Conservation (phyloP, 73 alveolate genomes). For the Tetrahymena elliotti region DNA sequence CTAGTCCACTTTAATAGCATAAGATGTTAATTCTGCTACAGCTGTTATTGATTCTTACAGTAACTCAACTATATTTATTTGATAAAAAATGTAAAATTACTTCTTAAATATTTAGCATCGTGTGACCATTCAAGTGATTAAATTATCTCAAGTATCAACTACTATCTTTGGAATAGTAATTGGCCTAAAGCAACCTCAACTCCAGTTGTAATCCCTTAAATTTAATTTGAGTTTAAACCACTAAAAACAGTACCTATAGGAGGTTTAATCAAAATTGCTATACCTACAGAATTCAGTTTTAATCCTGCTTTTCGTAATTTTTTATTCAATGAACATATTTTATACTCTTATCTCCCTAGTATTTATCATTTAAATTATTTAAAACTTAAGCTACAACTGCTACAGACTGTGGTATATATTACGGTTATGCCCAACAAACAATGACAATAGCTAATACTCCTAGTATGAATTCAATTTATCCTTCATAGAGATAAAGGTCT, state of each 20-base stretch:
- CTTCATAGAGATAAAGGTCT: neutral
- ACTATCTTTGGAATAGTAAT: neutral
- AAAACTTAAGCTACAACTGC: neutral
- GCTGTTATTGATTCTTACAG: neutral
- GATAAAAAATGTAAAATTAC: neutral
- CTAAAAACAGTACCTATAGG: neutral
- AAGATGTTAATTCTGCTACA: slow-evolving; percentile 19
- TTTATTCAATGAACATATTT: neutral
- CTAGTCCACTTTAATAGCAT: neutral
- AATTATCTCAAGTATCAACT: neutral
- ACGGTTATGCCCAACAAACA: neutral
- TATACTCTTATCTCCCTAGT: no score
- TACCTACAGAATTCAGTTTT: neutral
- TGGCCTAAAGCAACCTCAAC: neutral
- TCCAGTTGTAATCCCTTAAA: neutral
- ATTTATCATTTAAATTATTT: no score
- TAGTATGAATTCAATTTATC: neutral
- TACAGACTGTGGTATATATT: neutral
- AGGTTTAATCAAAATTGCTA: neutral
- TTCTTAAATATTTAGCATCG: neutral
- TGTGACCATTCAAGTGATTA: neutral
- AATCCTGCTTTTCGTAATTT: neutral
- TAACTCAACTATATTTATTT: neutral
- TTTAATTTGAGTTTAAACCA: neutral
- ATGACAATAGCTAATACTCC: neutral